Base-by-base conservation (phyloP, 2,329 filamentous ascomycete genomes). In the Botrytis cinerea region DNA sequence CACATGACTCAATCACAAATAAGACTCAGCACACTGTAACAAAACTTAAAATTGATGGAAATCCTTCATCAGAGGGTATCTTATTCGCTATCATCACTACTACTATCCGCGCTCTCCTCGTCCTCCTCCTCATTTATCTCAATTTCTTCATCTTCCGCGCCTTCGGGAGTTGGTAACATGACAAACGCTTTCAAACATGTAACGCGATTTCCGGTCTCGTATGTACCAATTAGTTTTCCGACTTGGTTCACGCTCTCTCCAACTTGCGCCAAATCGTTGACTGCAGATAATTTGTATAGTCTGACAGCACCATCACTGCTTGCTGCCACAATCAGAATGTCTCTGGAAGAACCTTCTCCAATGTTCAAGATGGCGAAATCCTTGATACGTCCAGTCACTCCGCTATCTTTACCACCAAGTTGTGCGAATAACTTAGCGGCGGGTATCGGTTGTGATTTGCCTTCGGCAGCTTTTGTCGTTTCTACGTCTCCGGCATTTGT, bases 251-350 rank as follows among this genome's bases (percentile, higher is more conserved):
- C 63, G 75, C 80, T 77, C 73, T 79, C 74, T 75, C 75, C 76
- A 73, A 87, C 84, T 43, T 73, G 57, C n/a, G 66, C 28, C 45
- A 82, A 66, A 66, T 79, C 79, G 43, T 75, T 74, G 22, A 79
- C 76, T n/a, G 80, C 76, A 71, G 79, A 79, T 48, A 97, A 78
- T 75, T 83, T 87, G 92, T 95, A 98, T 25, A 97, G 79, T 69
- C 93, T 89, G n/a, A 98, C 84, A 68, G 90, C 88, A 46, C 96
- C 96, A 78, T 98, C 94, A 80, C 95, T 98, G 82, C 93, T 91
- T 10, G 88, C 94, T 10, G 93, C 90, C 8, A 93, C 85, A 60
- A 97, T 82, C 74, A 92, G 84, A 73, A 86, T 86, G 75, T 80
- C 84, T 79, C 78, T 82, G 78, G 73, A 82, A 79, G 73, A 79